A percentile compares a stretch with the other conserved stretches of the same genome.
Evolutionary conservation across 2,329 filamentous ascomycete genomes (phyloP).

Genomic region (Xylariaceae sp.): DNA sequence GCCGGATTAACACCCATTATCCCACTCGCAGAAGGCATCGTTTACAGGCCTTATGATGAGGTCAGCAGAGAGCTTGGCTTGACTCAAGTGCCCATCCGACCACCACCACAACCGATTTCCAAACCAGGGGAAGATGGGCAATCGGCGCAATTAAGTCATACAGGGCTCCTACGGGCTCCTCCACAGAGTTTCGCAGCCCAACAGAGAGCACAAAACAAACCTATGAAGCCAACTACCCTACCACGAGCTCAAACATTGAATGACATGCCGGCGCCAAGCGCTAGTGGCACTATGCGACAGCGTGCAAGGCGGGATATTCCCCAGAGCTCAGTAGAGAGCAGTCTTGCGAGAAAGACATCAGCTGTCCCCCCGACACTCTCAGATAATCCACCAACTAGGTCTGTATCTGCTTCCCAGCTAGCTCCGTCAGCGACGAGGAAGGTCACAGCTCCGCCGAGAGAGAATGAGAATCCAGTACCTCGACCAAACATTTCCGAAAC

Average conservation of each 20-base stretch:
- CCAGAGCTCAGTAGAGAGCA: slow-evolving; percentile 37
- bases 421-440: slow-evolving; percentile 15
- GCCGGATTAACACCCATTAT: slow-evolving; percentile 68
- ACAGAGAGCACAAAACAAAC: slow-evolving; percentile 64
- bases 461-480: slow-evolving; percentile 18
- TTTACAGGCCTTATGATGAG: slow-evolving; percentile 70
- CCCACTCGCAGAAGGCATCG: slow-evolving; percentile 65
- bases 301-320: slow-evolving; percentile 39
- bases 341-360: slow-evolving; percentile 30
- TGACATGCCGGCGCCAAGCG: slow-evolving; percentile 41
- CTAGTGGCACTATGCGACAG: slow-evolving; percentile 40
- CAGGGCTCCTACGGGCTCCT: slow-evolving; percentile 57
- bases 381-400: slow-evolving; percentile 12
- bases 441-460: slow-evolving; percentile 7
- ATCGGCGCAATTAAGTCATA: slow-evolving; percentile 46
- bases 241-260: slow-evolving; percentile 44
- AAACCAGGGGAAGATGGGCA: slow-evolving; percentile 46
- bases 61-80: slow-evolving; percentile 61
- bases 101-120: slow-evolving; percentile 42
- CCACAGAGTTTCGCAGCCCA: slow-evolving; percentile 73
- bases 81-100: slow-evolving; percentile 41
- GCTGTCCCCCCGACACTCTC: slow-evolving; percentile 22
- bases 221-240: slow-evolving; percentile 40
- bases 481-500: slow-evolving; percentile 17
- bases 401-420: slow-evolving; percentile 12